Base-by-base conservation (phyloP, 2,329 filamentous ascomycete species). In the Penicillium sp. region DNA sequence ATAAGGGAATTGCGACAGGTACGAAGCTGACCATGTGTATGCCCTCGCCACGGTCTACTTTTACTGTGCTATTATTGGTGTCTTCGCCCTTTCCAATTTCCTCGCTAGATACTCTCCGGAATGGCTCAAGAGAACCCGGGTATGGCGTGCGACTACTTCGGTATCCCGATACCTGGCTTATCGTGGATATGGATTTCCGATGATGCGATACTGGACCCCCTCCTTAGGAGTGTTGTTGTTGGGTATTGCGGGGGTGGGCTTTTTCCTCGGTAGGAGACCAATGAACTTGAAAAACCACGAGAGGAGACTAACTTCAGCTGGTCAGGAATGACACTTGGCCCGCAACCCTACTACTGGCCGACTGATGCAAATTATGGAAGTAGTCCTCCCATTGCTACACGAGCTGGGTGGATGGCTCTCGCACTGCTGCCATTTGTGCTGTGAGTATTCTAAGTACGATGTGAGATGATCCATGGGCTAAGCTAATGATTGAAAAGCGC, bases 291-390 rank as follows among this genome's bases (percentile, higher is more conserved):
- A 33, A 29, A 29, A 26, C 6, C 13, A 11, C 10, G 43, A 37
- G 5, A 35, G 22, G 16, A 27, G 29, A 22, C 33, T 39, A 10
- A 52, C 33, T 35, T 13, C 19, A 14, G 22, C 13, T 35, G 19
- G 33, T 35, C 50, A 77, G 77, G 69, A n/a, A 77, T 82, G 77
- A 77, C 76, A 0, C 70, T 83, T 1, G 79, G 74, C 1, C 81
- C 82, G 0, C 67, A 74, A 26, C 82, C 83, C 0, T 85, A 84
- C 67, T 85, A 85, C 73, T 85, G 82, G 82, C 79, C 81, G 1
- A 79, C 76, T 48, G 75, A 73, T 8, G 56, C 75, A 3, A 70
- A 64, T 29, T 84, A 76, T 61, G 83, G 82, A 9, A 70, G 73
- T 65, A 83, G 81, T 27, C 82, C 82, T 11, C 82, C 82, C 0